Evolutionary conservation across 768 basidiomycete species (phyloP).

Genomic region (Gymnopilus junonius): DNA sequence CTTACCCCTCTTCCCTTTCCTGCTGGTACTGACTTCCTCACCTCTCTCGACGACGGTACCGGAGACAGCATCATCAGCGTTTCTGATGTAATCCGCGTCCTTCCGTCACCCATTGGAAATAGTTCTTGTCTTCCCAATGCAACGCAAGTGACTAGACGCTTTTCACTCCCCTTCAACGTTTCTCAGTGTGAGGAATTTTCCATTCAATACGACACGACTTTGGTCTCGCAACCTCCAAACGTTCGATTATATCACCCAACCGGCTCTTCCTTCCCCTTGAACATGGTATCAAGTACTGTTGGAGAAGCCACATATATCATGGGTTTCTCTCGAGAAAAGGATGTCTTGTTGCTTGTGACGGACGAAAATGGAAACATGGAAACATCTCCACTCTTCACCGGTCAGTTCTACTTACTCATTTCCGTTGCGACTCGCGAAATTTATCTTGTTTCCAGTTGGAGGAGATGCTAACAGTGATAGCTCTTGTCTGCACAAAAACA

Average conservation of each 20-base stretch:
- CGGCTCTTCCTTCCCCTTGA: slow-evolving; percentile 33
- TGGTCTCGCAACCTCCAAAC: slow-evolving; percentile 31
- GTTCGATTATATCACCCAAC: slow-evolving; percentile 45
- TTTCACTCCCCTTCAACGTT: slow-evolving; percentile 34
- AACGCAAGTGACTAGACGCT: slow-evolving; percentile 26
- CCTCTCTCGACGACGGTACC: slow-evolving; percentile 52
- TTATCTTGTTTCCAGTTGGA: slow-evolving; percentile 26
- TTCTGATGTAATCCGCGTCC: slow-evolving; percentile 53
- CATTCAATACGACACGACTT: slow-evolving; percentile 43
- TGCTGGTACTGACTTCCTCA: slow-evolving; percentile 54
- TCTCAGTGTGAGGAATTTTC: slow-evolving; percentile 55
- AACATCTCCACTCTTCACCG: slow-evolving; percentile 46
- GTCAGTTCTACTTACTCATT: slow-evolving; percentile 25
- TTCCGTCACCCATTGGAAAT: slow-evolving; percentile 41
- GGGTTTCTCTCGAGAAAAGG: slow-evolving; percentile 37
- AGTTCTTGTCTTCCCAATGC: slow-evolving; percentile 43
- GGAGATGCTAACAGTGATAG: slow-evolving; percentile 35
- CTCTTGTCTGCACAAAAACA: slow-evolving; percentile 13
- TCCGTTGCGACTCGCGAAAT: not conserved
- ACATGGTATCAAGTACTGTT: slow-evolving; percentile 25
- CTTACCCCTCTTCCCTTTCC: slow-evolving; percentile 57
- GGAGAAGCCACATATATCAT: slow-evolving; percentile 50
- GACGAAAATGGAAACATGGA: slow-evolving; percentile 42
- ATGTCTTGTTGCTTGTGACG: slow-evolving; percentile 49
- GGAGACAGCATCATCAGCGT: slow-evolving; percentile 44